Evolutionary conservation across 2,329 filamentous ascomycete species (phyloP).

Genomic region (Pseudogymnoascus sp.): DNA sequence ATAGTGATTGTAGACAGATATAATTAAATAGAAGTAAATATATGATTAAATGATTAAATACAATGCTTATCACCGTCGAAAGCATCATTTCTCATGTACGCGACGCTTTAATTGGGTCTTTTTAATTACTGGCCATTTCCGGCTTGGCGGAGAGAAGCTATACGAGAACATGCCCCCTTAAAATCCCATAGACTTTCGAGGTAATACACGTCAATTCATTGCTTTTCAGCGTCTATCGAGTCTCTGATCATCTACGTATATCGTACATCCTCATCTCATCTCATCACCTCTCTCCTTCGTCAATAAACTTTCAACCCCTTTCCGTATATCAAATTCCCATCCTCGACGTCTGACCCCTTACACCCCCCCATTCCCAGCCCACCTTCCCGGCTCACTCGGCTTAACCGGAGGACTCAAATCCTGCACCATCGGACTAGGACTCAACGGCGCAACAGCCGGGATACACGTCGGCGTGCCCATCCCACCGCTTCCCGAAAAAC

Average conservation of each 20-base stretch:
- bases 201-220: constrained; percentile 5
- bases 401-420: constrained; percentile 57
- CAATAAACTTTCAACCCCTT: neutral
- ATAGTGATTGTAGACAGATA: neutral
- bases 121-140: constrained; percentile 4
- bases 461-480: constrained; percentile 38
- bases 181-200: neutral
- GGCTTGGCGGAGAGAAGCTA: neutral
- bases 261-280: neutral
- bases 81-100: constrained; percentile 8
- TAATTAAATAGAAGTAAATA: neutral
- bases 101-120: neutral
- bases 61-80: neutral
- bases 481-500: constrained; percentile 13
- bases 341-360: neutral
- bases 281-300: neutral
- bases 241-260: constrained; percentile 1
- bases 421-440: constrained; percentile 49
- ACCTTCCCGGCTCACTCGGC: constrained; percentile 14
- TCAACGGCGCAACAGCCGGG: constrained; percentile 50
- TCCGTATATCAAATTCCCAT: neutral
- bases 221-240: neutral
- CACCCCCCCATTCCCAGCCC: neutral
- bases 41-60: neutral
- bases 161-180: neutral